Conservation (phyloP, 257 asterid genomes). For the Eustoma russellianum region DNA sequence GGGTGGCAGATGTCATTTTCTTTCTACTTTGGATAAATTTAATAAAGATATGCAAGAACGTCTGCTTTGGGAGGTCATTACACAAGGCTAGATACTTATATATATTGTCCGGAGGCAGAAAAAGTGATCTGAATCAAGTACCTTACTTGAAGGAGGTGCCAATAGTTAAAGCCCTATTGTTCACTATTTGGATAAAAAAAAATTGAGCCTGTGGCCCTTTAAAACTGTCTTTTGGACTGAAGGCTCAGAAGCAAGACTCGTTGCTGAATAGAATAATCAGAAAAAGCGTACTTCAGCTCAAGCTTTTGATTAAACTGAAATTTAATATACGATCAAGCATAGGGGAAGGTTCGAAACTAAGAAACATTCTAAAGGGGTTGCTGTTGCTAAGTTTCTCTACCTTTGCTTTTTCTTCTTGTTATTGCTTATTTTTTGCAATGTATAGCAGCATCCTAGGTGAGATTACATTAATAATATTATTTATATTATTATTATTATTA, state of each 20-base stretch:
- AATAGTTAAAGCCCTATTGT: slow-evolving; percentile 24
- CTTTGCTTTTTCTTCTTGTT: too few relatives aligned
- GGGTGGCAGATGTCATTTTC: slow-evolving; percentile 25
- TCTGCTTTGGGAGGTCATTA: slow-evolving; percentile 2
- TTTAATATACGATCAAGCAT: background rate
- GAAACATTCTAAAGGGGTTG: too few relatives aligned
- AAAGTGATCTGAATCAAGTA: slow-evolving; percentile 39
- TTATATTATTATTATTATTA: too few relatives aligned
- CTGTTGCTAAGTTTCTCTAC: too few relatives aligned
- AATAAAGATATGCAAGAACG: background rate
- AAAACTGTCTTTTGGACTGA: slow-evolving; percentile 4
- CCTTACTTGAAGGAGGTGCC: slow-evolving; percentile 71
- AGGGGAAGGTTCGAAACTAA: too few relatives aligned
- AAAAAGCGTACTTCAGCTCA: background rate
- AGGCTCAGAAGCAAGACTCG: slow-evolving; percentile 3
- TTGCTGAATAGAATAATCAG: background rate
- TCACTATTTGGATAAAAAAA: slow-evolving; percentile 28
- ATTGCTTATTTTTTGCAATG: too few relatives aligned
- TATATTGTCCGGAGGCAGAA: slow-evolving; percentile 29
- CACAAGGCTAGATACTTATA: slow-evolving; percentile 21
- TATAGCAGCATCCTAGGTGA: too few relatives aligned
- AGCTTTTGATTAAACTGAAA: background rate
- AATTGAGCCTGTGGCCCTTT: slow-evolving; percentile 25
- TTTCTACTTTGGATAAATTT: slow-evolving; percentile 1
- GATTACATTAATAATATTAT: too few relatives aligned